These are phyloP conservation scores for Penicillium antarcticum DNA, from an alignment of 495 filamentous ascomycete genomes.

Conservation along the genomic window DNA sequence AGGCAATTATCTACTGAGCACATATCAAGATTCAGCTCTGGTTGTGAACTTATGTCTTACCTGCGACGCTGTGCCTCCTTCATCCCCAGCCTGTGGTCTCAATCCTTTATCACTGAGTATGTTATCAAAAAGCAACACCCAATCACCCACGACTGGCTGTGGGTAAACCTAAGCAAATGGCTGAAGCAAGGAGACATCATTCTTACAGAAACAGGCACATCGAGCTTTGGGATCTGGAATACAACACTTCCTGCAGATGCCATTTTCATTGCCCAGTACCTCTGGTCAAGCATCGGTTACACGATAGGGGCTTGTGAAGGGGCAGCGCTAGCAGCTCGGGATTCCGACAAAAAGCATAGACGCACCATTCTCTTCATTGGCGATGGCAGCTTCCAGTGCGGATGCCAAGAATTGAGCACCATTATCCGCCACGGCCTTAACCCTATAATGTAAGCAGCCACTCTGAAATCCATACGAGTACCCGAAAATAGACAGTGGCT, in stretches of 20 bases:
- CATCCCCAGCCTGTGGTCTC: not conserved
- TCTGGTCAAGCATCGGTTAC: not conserved
- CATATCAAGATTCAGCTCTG: too few relatives aligned
- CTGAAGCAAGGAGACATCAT: not conserved
- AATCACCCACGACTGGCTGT: not conserved
- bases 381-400: slow-evolving; percentile 1
- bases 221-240: not conserved
- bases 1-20: too few relatives aligned
- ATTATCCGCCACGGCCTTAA: not conserved
- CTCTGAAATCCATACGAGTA: too few relatives aligned
- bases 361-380: slow-evolving; percentile 1
- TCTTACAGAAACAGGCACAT: not conserved
- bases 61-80: too few relatives aligned
- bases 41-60: too few relatives aligned
- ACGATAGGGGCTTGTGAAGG: not conserved
- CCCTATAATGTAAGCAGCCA: not conserved
- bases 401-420: not conserved
- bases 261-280: not conserved
- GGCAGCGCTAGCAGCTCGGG: not conserved
- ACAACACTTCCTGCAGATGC: not conserved
- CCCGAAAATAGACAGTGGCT: not conserved
- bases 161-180: not conserved
- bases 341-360: not conserved
- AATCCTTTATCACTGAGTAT: not conserved
- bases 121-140: not conserved